Conservation (phyloP, 148 eudicot species). For the Drosera capensis region DNA sequence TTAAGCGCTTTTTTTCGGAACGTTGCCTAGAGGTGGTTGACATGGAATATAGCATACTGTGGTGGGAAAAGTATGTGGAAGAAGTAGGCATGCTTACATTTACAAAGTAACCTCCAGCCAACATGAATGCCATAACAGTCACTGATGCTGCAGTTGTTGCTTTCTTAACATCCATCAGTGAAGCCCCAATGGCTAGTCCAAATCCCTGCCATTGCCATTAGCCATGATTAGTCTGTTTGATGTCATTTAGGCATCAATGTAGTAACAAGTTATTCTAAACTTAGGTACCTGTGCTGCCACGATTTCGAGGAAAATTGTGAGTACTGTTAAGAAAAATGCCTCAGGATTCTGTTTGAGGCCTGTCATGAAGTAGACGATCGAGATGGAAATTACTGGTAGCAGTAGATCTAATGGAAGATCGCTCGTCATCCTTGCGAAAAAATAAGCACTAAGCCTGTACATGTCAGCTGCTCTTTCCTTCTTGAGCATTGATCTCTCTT, state of each 20-base stretch:
- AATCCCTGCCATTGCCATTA: no score
- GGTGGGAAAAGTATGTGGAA: no score
- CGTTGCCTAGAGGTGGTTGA: no score
- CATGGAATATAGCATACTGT: no score
- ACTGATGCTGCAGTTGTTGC: constrained; percentile 76
- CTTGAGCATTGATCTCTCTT: constrained; percentile 82
- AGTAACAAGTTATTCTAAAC: not conserved
- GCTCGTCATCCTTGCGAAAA: constrained; percentile 78
- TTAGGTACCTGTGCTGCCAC: constrained; percentile 31
- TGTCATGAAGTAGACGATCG: constrained; percentile 89
- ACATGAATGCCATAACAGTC: constrained; percentile 90
- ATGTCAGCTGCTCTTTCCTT: constrained; percentile 91
- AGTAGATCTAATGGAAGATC: constrained; percentile 79
- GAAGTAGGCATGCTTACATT: constrained; percentile 24
- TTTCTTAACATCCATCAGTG: constrained; percentile 65
- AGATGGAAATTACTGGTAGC: constrained; percentile 64
- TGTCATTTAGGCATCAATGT: no score
- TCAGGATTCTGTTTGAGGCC: constrained; percentile 46
- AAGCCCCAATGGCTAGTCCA: constrained; percentile 67
- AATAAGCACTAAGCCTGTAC: constrained; percentile 92
- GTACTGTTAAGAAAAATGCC: constrained; percentile 52
- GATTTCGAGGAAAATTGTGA: constrained; percentile 78
- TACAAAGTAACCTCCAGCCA: constrained; percentile 68
- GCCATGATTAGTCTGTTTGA: no score
- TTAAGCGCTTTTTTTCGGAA: no score